A percentile compares a stretch with the other conserved stretches of the same genome.
These are phyloP conservation scores for Colletotrichum orchidophilum DNA, from an alignment of 2,329 filamentous ascomycete genomes.

Conservation along the genomic window DNA sequence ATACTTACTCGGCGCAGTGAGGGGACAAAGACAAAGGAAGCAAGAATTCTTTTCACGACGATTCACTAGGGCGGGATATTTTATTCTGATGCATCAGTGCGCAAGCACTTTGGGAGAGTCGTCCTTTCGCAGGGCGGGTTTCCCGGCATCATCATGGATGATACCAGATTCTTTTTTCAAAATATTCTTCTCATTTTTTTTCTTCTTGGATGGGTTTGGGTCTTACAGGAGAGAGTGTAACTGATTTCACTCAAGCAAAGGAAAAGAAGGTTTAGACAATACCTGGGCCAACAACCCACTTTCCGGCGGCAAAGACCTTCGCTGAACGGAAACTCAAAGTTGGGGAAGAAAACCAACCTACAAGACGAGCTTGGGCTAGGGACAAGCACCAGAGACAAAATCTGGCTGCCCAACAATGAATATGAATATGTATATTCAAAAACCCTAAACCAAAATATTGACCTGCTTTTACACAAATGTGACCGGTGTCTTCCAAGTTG, in stretches of 20 bases:
- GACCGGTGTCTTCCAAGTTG: too few relatives aligned
- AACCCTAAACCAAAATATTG: background rate
- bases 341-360: background rate
- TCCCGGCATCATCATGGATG: slow-evolving; percentile 20
- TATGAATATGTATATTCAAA: background rate
- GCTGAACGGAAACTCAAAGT: background rate
- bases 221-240: background rate
- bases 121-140: background rate
- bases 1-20: slow-evolving; percentile 23
- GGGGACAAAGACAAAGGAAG: slow-evolving; percentile 8
- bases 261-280: slow-evolving; percentile 32
- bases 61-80: background rate
- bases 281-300: slow-evolving; percentile 30
- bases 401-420: background rate
- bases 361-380: background rate
- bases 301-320: background rate
- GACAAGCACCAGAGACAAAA: background rate
- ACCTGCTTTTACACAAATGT: background rate
- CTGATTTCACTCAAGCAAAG: background rate
- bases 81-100: slow-evolving; percentile 27
- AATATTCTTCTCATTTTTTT: background rate
- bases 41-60: slow-evolving; percentile 32
- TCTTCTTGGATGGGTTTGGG: background rate
- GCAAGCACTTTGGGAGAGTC: background rate
- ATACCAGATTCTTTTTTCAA: slow-evolving; percentile 13